Conservation (phyloP, 352 stramenopile species). For the Phytophthora pinifolia region DNA sequence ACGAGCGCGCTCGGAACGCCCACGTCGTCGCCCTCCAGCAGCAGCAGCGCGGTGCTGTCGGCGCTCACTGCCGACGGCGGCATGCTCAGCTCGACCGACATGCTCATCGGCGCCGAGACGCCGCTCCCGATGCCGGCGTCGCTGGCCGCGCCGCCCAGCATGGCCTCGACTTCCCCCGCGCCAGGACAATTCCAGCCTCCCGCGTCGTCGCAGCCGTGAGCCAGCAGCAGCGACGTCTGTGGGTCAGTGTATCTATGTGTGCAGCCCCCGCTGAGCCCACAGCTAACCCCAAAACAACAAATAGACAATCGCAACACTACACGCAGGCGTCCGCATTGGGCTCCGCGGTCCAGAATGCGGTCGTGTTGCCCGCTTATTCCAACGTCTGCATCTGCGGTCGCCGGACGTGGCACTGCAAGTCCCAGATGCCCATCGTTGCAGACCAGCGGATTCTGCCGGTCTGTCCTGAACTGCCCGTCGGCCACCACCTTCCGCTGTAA, state of each 20-base stretch:
- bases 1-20: conserved; percentile 26
- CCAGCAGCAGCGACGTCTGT: neutral
- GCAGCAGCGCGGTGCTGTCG: conserved; percentile 27
- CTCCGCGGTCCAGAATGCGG: neutral
- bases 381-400: conserved; percentile 14
- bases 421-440: conserved; percentile 15
- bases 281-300: conserved; percentile 25
- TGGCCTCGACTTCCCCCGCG: conserved; percentile 27
- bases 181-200: conserved; percentile 28
- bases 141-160: conserved; percentile 22
- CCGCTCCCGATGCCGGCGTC: conserved; percentile 51
- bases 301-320: conserved; percentile 22
- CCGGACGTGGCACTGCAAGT: conserved; percentile 13
- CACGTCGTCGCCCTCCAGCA: conserved; percentile 4
- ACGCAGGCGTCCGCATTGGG: too few relatives aligned
- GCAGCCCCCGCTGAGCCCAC: too few relatives aligned
- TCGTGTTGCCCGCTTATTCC: conserved; percentile 19
- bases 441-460: conserved; percentile 23
- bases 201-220: conserved; percentile 27
- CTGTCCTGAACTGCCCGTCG: neutral
- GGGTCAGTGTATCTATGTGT: conserved; percentile 34
- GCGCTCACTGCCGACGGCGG: conserved; percentile 27
- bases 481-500: too few relatives aligned
- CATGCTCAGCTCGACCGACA: conserved; percentile 36
- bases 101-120: conserved; percentile 47